Conservation (phyloP, 176 grass and related monocot genomes). For the Rhynchospora tenuis region DNA sequence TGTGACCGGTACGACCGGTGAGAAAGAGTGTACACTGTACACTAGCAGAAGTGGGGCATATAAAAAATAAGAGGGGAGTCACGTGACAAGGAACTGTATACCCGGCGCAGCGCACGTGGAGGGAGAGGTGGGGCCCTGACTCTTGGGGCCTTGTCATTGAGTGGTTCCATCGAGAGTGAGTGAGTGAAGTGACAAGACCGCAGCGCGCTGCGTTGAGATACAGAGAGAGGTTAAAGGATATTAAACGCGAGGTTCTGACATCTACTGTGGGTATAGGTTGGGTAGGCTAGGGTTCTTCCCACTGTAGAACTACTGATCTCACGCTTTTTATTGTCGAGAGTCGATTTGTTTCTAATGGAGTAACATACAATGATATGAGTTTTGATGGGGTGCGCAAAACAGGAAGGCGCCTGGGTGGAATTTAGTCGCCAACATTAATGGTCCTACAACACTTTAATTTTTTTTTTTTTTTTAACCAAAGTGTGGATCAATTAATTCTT, state of each 20-base stretch:
- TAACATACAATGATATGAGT: background rate
- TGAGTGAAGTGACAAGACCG: conserved; percentile 22
- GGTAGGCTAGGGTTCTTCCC: background rate
- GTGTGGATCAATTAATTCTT: no score
- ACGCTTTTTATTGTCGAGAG: background rate
- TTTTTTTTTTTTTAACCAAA: no score
- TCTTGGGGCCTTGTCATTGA: conserved; percentile 52
- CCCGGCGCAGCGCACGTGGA: conserved; percentile 23
- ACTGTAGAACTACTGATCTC: background rate
- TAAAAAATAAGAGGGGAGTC: conserved; percentile 7
- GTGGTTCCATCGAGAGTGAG: conserved; percentile 41
- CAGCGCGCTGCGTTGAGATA: background rate
- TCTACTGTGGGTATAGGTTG: background rate
- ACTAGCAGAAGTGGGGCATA: background rate
- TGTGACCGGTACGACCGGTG: conserved; percentile 35
- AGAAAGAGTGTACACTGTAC: background rate
- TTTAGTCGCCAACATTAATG: background rate
- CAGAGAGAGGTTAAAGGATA: background rate
- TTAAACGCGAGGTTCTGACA: background rate
- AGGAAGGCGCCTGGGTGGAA: background rate
- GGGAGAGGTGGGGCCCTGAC: conserved; percentile 18
- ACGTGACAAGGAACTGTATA: conserved; percentile 9
- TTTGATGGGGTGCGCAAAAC: background rate
- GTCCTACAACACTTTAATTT: no score
- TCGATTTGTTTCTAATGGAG: background rate